Evolutionary conservation across 2,329 filamentous ascomycete genomes (phyloP), one percentile per base, ranked within the genome.

Genomic region (Fusarium globosum): DNA sequence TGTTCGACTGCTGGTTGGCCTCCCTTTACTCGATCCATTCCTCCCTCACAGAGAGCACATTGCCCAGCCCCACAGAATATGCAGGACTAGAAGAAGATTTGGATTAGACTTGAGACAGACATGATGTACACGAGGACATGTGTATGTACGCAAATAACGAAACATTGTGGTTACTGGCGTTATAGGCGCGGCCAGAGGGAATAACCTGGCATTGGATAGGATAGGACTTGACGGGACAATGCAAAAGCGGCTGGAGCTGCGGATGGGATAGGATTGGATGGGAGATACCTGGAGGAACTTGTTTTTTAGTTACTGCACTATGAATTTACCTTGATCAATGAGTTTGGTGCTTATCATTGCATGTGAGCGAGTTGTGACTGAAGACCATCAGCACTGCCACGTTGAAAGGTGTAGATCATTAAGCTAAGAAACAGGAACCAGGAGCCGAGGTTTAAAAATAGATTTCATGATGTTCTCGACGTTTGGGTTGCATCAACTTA

Each of bases 1-100:
- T 87, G 80, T 85, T 90, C 49, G 84, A 87, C 61, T 82, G 82
- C 62, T 90, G 88, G 88, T 77, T 90, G 42, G 76, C 81, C 49
- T 83, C 87, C 20, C 79, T 90, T 26, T 85, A 87, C 62, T 73
- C 79, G 8, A 81, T 89, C 21, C 87, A 89, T 63, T 72, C 56
- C n/a, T 74, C 75, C 7, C 65, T 82, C n/a, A 76, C 73, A 1
- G 71, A 61, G 26, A 74, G 75, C 33, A 68, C 53, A n/a, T 67
- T 75, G 8, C 73, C 68, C 30, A 77, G 74, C 39, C 79, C 78
- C 18, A 78, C 76, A 42, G 79, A 80, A 48, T 80, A 80, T 64
- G 78, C 68, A 49, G 79, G 79, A 15, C 55, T 79, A 42, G 74
- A 76, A 38, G 76, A 78, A 45, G 76, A 73, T 20, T 33, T 79